Percentiles rank a stretch among this genome's conserved stretches.
phyloP scores from a whole-genome alignment of 164 flowering plant species.

The Taxillus chinensis region DNA sequence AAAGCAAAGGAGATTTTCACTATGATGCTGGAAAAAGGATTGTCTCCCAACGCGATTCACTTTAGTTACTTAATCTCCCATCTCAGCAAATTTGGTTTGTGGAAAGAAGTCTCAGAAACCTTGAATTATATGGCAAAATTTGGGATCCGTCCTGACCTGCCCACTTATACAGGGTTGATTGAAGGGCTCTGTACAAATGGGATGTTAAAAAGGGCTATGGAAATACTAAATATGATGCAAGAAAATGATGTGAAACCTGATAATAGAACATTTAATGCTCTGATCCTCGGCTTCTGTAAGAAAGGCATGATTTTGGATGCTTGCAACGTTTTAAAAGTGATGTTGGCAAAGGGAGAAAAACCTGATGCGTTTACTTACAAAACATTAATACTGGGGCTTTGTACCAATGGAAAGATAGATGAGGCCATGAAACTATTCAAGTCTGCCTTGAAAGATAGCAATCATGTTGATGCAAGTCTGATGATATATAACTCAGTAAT shows the following conservation, averaged over 20 bases:
- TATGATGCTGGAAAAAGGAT: constrained; percentile 39
- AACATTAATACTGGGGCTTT: constrained; percentile 42
- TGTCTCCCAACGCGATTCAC: constrained; percentile 37
- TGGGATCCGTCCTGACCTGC: constrained; percentile 45
- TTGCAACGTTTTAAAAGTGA: constrained; percentile 29
- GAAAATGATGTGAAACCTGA: constrained; percentile 52
- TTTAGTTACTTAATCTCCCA: constrained; percentile 36
- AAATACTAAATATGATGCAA: constrained; percentile 40
- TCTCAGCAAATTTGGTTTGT: constrained; percentile 36
- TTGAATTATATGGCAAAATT: constrained; percentile 34
- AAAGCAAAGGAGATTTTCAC: constrained; percentile 24
- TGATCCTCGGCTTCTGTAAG: constrained; percentile 55
- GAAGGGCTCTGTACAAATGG: constrained; percentile 50
- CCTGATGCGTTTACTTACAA: constrained; percentile 56
- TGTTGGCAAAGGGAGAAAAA: constrained; percentile 36
- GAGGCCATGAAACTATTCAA: constrained; percentile 44
- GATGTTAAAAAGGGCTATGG: constrained; percentile 32
- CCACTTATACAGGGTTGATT: constrained; percentile 42
- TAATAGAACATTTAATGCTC: constrained; percentile 37
- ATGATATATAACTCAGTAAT: constrained; percentile 37
- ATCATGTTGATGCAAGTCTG: constrained; percentile 31
- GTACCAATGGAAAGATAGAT: constrained; percentile 36
- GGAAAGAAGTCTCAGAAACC: constrained; percentile 39
- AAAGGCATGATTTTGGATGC: constrained; percentile 47
- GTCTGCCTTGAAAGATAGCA: constrained; percentile 22